These are phyloP conservation scores for Phialocephala sp. DNA, from an alignment of 2,329 filamentous ascomycete species.

Conservation along the genomic window DNA sequence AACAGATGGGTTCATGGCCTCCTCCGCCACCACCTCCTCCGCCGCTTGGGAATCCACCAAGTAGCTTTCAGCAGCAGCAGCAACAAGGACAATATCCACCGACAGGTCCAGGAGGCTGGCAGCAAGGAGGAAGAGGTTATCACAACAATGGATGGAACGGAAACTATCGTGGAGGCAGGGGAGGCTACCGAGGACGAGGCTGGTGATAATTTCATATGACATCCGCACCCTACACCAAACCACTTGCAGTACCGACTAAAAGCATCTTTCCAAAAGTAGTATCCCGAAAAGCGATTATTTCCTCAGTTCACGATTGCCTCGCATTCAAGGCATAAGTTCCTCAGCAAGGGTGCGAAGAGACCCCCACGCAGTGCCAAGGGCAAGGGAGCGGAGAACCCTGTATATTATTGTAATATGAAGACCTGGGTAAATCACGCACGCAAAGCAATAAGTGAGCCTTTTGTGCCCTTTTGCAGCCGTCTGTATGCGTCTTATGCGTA, in stretches of 20 bases:
- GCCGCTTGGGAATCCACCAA: conserved; percentile 36
- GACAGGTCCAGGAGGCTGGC: conserved; percentile 37
- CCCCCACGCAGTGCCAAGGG: conserved; percentile 16
- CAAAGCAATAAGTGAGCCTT: background rate
- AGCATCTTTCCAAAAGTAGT: background rate
- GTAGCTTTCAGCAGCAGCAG: conserved; percentile 27
- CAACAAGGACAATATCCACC: conserved; percentile 26
- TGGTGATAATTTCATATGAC: background rate
- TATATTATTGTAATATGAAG: conserved; percentile 12
- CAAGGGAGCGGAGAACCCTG: conserved; percentile 20
- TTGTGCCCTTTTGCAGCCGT: conserved; percentile 2
- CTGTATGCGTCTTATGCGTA: background rate
- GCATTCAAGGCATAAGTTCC: conserved; percentile 7
- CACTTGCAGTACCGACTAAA: background rate
- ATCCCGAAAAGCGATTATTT: background rate
- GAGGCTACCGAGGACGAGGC: conserved; percentile 37
- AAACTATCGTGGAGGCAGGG: conserved; percentile 34
- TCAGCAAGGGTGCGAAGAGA: conserved; percentile 3
- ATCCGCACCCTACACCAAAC: background rate
- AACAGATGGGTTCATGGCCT: conserved; percentile 28
- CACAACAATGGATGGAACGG: conserved; percentile 38
- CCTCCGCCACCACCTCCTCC: conserved; percentile 33
- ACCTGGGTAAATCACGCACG: background rate
- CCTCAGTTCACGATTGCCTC: background rate
- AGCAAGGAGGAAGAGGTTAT: conserved; percentile 35